phyloP scores from a whole-genome alignment of 495 filamentous ascomycete species.

The Elasticomyces elasticus region DNA sequence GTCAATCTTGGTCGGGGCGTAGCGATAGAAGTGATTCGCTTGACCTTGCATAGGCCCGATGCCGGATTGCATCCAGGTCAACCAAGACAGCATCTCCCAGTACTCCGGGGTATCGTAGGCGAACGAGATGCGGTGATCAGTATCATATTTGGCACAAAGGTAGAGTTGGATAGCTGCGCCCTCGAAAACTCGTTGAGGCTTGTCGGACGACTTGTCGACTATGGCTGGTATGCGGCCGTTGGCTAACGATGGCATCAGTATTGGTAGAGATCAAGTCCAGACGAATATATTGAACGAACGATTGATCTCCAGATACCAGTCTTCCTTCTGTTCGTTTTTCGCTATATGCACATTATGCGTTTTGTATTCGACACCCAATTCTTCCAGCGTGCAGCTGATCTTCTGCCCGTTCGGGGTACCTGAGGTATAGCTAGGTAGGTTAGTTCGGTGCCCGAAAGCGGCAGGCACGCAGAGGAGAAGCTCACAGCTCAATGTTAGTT shows the following conservation, averaged over 20 bases:
- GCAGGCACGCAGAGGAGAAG: background rate
- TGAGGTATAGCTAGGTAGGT: conserved; percentile 7
- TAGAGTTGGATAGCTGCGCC: conserved; percentile 42
- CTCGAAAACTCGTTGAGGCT: conserved; percentile 37
- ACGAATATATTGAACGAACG: conserved; percentile 3
- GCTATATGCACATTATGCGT: conserved; percentile 21
- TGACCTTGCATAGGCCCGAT: conserved; percentile 74
- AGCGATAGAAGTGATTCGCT: conserved; percentile 74
- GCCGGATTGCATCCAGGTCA: conserved; percentile 50
- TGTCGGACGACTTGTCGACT: conserved; percentile 15
- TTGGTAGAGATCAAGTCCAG: too few relatives aligned
- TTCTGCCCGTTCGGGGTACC: conserved; percentile 25
- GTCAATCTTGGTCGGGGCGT: conserved; percentile 71
- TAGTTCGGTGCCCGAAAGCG: background rate
- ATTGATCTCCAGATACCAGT: conserved; percentile 24
- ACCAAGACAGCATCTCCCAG: conserved; percentile 38
- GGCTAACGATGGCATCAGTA: conserved; percentile 2
- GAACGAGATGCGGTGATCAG: conserved; percentile 37
- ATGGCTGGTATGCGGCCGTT: conserved; percentile 25
- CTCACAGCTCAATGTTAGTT: background rate
- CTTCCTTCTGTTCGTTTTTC: conserved; percentile 23
- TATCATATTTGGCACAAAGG: conserved; percentile 39
- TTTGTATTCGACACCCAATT: conserved; percentile 21
- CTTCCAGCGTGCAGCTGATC: conserved; percentile 21
- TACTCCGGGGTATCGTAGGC: conserved; percentile 35